These are phyloP conservation scores for Lecanoromycetidae sp. DNA, from an alignment of 2,329 filamentous ascomycete species.

Conservation along the genomic window DNA sequence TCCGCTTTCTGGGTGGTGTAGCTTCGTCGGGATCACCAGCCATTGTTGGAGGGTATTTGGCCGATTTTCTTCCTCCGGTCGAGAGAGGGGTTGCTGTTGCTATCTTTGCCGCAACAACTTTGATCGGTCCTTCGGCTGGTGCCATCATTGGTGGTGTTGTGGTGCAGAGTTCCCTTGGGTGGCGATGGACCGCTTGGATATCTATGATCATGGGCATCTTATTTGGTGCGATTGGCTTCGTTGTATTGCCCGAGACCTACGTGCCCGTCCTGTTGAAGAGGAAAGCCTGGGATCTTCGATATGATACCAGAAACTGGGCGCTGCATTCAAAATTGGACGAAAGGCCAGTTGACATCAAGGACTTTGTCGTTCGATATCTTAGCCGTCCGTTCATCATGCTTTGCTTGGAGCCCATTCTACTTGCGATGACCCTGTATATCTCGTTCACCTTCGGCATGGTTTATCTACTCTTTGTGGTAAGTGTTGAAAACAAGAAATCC, in stretches of 20 bases:
- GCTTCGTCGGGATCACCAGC: constrained; percentile 41
- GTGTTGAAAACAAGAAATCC: too few species aligned
- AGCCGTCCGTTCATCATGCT: constrained; percentile 15
- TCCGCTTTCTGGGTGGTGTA: constrained; percentile 42
- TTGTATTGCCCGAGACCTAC: constrained; percentile 29
- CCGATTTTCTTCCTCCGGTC: constrained; percentile 38
- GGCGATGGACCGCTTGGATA: constrained; percentile 20
- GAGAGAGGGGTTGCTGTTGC: constrained; percentile 37
- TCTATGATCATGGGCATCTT: constrained; percentile 25
- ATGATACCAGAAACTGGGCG: constrained; percentile 25
- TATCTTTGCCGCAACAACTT: constrained; percentile 35
- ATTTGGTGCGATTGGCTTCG: constrained; percentile 19
- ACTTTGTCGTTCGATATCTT: constrained; percentile 15
- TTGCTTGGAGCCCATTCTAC: constrained; percentile 16
- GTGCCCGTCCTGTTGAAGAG: constrained; percentile 25
- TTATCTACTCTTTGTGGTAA: not conserved
- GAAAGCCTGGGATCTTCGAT: constrained; percentile 24
- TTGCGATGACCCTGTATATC: constrained; percentile 32
- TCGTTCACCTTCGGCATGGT: constrained; percentile 30
- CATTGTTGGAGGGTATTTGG: constrained; percentile 38
- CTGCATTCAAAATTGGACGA: constrained; percentile 24
- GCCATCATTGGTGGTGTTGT: constrained; percentile 28
- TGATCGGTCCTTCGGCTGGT: constrained; percentile 39
- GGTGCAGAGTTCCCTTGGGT: constrained; percentile 2
- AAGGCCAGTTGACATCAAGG: constrained; percentile 4